Conservation (phyloP, 768 basidiomycete species). For the Grammothele lineata region DNA sequence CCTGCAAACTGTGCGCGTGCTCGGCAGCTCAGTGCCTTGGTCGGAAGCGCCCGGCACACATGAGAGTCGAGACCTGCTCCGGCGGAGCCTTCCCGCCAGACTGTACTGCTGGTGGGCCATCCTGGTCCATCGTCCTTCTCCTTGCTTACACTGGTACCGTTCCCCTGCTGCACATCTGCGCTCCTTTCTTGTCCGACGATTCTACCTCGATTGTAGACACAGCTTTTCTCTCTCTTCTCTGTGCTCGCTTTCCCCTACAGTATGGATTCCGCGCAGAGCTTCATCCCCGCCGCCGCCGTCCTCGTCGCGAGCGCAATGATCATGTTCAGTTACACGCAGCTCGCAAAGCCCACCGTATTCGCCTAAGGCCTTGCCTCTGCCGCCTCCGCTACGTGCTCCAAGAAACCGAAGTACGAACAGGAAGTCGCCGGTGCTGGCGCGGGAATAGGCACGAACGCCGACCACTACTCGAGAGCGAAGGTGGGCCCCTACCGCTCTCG, state of each 20-base stretch:
- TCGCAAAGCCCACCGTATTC: constrained; percentile 18
- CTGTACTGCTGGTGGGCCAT: too few species aligned
- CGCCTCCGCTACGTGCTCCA: constrained; percentile 6
- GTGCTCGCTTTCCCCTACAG: background rate
- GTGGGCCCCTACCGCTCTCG: constrained; percentile 1
- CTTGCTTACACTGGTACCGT: too few species aligned
- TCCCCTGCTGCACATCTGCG: background rate
- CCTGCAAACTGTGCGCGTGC: too few species aligned
- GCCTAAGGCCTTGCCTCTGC: constrained; percentile 4
- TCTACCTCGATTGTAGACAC: too few species aligned
- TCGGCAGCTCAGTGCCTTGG: too few species aligned
- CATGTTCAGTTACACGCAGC: constrained; percentile 19
- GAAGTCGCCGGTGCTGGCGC: constrained; percentile 1
- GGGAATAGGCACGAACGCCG: background rate
- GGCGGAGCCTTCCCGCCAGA: too few species aligned
- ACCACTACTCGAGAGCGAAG: constrained; percentile 4
- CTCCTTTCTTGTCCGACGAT: background rate
- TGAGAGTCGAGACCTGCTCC: too few species aligned
- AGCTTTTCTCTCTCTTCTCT: too few species aligned
- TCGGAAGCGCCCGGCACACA: too few species aligned
- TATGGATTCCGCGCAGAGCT: constrained; percentile 22
- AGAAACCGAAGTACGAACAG: constrained; percentile 23
- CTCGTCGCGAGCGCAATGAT: constrained; percentile 18
- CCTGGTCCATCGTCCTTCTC: too few species aligned
- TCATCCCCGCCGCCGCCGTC: constrained; percentile 11